Conservation (phyloP, 2,329 filamentous ascomycete genomes). For the Fusarium algeriense region DNA sequence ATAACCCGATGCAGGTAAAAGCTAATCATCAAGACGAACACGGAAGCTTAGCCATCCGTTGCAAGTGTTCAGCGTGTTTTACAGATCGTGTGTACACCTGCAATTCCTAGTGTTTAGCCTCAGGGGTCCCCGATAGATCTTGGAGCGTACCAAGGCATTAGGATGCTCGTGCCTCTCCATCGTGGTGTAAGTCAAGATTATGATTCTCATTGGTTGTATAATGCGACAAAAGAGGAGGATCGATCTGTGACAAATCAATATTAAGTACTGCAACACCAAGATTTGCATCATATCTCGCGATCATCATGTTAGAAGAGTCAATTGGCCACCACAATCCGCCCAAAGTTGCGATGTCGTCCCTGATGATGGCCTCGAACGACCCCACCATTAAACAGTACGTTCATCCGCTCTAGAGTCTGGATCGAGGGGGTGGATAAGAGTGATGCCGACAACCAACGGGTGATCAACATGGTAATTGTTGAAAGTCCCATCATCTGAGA, state of each 20-base stretch:
- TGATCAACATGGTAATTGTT: slow-evolving; percentile 31
- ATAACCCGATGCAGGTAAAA: not conserved
- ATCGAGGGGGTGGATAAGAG: slow-evolving; percentile 4
- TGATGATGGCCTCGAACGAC: not conserved
- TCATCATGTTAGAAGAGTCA: not conserved
- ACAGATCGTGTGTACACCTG: not conserved
- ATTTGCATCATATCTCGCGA: slow-evolving; percentile 5
- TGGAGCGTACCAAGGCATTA: not conserved
- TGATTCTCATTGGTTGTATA: not conserved
- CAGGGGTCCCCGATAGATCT: not conserved
- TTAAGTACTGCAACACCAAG: slow-evolving; percentile 7
- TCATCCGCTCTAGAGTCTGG: not conserved
- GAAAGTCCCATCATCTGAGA: slow-evolving; percentile 7
- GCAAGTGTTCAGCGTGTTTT: not conserved
- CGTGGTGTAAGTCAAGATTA: not conserved
- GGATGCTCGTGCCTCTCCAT: not conserved
- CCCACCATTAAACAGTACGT: not conserved
- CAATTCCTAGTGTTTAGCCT: slow-evolving; percentile 6
- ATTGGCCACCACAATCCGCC: not conserved
- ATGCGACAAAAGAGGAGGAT: not conserved
- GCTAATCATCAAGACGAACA: not conserved
- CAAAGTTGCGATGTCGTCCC: not conserved
- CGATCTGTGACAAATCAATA: slow-evolving; percentile 6
- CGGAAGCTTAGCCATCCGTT: slow-evolving; percentile 6
- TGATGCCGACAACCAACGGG: slow-evolving; percentile 6